Conservation (phyloP, 2,329 filamentous ascomycete species). For the Thelonectria rubi region DNA sequence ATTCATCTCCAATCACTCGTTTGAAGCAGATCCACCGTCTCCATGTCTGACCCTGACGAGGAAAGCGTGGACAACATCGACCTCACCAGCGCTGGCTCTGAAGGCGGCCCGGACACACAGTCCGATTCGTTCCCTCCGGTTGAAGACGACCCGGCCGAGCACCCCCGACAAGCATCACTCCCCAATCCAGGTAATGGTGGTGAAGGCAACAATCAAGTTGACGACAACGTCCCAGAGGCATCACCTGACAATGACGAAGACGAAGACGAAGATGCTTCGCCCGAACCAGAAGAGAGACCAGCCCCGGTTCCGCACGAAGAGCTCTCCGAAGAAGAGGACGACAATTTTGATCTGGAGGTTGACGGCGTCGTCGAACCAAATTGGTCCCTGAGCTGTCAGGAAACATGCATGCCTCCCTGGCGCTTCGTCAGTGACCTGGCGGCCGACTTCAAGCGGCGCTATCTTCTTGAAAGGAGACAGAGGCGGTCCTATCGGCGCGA, state of each 20-base stretch:
- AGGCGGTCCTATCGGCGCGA: too few species aligned
- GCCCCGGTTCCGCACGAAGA: background rate
- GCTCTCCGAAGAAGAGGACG: background rate
- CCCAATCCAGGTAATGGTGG: background rate
- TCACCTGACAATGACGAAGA: background rate
- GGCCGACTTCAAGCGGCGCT: background rate
- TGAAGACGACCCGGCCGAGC: background rate
- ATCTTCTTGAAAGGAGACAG: background rate
- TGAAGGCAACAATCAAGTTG: background rate
- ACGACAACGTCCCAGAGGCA: background rate
- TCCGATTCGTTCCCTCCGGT: background rate
- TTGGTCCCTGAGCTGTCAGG: background rate
- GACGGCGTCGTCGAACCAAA: background rate
- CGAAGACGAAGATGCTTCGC: background rate
- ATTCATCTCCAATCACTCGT: background rate
- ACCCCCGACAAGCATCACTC: background rate
- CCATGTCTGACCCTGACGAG: conserved; percentile 5
- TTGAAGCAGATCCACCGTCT: background rate
- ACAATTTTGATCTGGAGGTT: background rate
- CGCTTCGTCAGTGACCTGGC: background rate
- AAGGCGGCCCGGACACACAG: too few species aligned
- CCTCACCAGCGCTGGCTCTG: background rate
- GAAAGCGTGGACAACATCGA: conserved; percentile 1
- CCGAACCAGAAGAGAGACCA: background rate
- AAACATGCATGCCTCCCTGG: conserved; percentile 5